Percentiles rank a stretch among this genome's conserved stretches.
phyloP scores from a whole-genome alignment of 2,329 filamentous ascomycete species.

The Cladosporium austrohemisphaericum region DNA sequence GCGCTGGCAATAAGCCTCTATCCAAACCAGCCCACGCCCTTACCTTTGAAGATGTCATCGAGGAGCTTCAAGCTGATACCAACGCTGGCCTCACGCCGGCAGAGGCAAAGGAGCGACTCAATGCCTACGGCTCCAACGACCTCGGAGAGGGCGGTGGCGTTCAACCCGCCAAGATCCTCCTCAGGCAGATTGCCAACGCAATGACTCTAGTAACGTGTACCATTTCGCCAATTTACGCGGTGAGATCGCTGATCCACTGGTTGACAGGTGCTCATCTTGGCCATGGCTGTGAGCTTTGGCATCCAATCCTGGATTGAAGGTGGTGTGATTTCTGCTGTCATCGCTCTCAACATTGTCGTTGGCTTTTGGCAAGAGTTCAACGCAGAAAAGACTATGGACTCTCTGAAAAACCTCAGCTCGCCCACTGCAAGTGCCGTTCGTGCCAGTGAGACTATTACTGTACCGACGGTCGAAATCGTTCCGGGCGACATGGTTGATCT shows the following conservation, averaged over 20 bases:
- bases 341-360: constrained; percentile 44
- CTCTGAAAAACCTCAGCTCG: constrained; percentile 44
- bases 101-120: constrained; percentile 57
- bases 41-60: constrained; percentile 48
- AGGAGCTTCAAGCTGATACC: constrained; percentile 58
- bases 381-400: constrained; percentile 50
- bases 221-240: constrained; percentile 4
- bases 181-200: constrained; percentile 71
- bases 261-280: constrained; percentile 43
- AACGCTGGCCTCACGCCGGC: constrained; percentile 62
- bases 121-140: constrained; percentile 67
- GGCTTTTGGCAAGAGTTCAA: constrained; percentile 47
- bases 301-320: constrained; percentile 48
- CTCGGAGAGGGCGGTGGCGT: constrained; percentile 66
- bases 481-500: constrained; percentile 47
- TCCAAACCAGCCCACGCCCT: constrained; percentile 62
- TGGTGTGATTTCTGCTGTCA: constrained; percentile 44
- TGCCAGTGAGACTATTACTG: constrained; percentile 40
- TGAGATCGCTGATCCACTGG: constrained; percentile 16
- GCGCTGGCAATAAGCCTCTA: constrained; percentile 50
- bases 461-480: constrained; percentile 44
- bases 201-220: constrained; percentile 56
- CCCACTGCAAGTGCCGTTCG: constrained; percentile 46
- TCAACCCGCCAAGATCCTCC: constrained; percentile 66
- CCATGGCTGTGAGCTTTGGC: constrained; percentile 47